Evolutionary conservation across 768 basidiomycete species (phyloP).

Genomic region (Coprinellus aureogranulatus): DNA sequence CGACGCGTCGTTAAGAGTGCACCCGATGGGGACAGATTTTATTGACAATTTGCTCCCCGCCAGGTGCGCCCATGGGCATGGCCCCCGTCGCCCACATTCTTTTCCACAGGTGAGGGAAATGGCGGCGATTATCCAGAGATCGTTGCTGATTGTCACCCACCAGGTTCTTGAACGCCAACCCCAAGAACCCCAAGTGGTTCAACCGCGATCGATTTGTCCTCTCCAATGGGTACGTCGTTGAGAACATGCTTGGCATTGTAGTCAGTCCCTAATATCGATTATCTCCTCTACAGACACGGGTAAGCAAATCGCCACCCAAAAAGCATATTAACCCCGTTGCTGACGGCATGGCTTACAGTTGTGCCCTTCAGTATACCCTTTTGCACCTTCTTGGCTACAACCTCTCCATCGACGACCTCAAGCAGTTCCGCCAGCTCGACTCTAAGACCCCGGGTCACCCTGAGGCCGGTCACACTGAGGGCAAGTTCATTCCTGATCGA

Average conservation of each 20-base stretch:
- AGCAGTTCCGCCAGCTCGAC: constrained; percentile 87
- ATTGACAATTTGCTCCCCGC: background rate
- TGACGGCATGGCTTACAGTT: constrained; percentile 42
- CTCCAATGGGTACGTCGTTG: constrained; percentile 79
- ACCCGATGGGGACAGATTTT: constrained; percentile 14
- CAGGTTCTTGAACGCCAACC: constrained; percentile 89
- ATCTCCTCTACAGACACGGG: constrained; percentile 57
- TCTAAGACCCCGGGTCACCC: constrained; percentile 94
- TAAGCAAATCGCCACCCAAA: constrained; percentile 36
- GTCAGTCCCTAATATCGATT: constrained; percentile 5
- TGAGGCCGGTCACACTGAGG: constrained; percentile 61
- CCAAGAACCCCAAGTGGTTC: constrained; percentile 88
- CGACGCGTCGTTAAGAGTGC: constrained; percentile 2
- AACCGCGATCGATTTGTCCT: constrained; percentile 97
- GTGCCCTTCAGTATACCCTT: constrained; percentile 89
- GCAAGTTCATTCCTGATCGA: constrained; percentile 18
- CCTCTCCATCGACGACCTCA: constrained; percentile 87
- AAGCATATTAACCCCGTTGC: background rate
- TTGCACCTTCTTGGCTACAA: constrained; percentile 93
- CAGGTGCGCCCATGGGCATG: constrained; percentile 94
- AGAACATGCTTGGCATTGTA: background rate
- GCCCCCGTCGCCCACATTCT: constrained; percentile 80
- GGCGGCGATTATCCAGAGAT: constrained; percentile 2
- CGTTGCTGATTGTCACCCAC: background rate
- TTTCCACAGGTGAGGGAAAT: constrained; percentile 57